Evolutionary conservation across 345 rosid species (phyloP).

Genomic region (Camelina hispida): DNA sequence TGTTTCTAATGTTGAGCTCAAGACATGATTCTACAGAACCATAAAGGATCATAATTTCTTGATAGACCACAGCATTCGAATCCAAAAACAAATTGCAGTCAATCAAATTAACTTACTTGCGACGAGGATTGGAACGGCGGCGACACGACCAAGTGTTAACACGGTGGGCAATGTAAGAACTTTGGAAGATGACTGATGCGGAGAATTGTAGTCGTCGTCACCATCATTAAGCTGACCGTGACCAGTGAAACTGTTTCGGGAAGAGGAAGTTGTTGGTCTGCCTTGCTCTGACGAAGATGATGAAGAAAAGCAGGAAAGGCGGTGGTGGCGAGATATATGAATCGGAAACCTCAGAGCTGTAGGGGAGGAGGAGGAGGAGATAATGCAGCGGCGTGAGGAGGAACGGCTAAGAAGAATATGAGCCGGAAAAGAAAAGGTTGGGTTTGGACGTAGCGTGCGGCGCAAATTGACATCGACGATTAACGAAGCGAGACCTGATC

Average conservation of each 20-base stretch:
- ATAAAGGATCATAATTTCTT: not conserved
- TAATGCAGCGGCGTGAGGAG: not conserved
- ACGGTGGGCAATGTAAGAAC: slow-evolving; percentile 88
- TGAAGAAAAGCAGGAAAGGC: slow-evolving; percentile 23
- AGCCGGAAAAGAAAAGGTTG: slow-evolving; percentile 40
- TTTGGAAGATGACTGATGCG: slow-evolving; percentile 49
- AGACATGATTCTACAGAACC: slow-evolving; percentile 5
- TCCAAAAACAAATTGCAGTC: not conserved
- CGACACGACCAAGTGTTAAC: slow-evolving; percentile 90
- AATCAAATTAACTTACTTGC: slow-evolving; percentile 55
- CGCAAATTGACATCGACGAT: slow-evolving; percentile 32
- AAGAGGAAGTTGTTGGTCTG: slow-evolving; percentile 31
- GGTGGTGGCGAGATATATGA: slow-evolving; percentile 17
- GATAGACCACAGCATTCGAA: not conserved
- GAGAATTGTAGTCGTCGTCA: slow-evolving; percentile 22
- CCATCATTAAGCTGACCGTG: slow-evolving; percentile 7
- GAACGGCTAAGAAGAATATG: slow-evolving; percentile 41
- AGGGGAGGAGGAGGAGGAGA: slow-evolving; percentile 25
- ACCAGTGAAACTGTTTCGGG: slow-evolving; percentile 38
- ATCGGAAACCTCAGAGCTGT: slow-evolving; percentile 26
- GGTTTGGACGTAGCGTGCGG: slow-evolving; percentile 45
- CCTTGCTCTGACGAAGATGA: slow-evolving; percentile 38
- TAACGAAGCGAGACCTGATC: slow-evolving; percentile 40
- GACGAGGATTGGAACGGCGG: slow-evolving; percentile 85
- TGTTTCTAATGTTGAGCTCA: not conserved